Evolutionary conservation across 2,329 filamentous ascomycete species (phyloP), one percentile per base, ranked within the genome.

Genomic region (Stagonosporopsis cucurbitacearum): DNA sequence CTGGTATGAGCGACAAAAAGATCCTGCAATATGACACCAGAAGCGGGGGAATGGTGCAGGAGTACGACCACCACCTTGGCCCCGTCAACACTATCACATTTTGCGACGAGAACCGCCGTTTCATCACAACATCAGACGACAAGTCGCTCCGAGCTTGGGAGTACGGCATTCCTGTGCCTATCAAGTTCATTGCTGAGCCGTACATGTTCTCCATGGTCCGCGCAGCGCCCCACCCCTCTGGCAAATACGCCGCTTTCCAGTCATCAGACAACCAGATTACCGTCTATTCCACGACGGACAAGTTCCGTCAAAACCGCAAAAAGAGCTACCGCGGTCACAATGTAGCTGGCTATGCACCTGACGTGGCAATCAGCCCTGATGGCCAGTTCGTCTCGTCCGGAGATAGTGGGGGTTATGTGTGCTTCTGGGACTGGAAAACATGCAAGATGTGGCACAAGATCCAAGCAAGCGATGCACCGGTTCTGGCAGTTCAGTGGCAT

Each of bases 371-470:
- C 71, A 92, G 88, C 68, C 91, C 93, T 0, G 95, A 98, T 73
- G 95, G 95, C 0, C 92, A 96, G 72, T 96, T 97, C 74, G 81
- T 99, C 50, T 89, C 87, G 19, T 90, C 86, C 17, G 95, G 95
- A 59, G 95, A 99, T 75, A 91, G 87, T 47, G 92, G 86, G 15
- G 95, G 96, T 32, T 97, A 86, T 69, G 87, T 96, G 43, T 96
- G 91, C 77, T 97, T 98, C 79, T 99, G 93, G 92, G 95, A 98
- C 77, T 99, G 93, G 91, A 99, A 99, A 85, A 97, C 92, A 35
- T 96, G 94, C 76, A 98, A 97, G 80, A 94, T 99, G 92, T 96
- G 92, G 78, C 92, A 96, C 79, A 98, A 98, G 83, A 86, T 99
- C 63, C 86, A 90, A 77, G 93, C 92, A 22, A 87, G 91, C 56